phyloP scores from a whole-genome alignment of 2,329 filamentous ascomycete genomes.

The Alternaria incomplexa region DNA sequence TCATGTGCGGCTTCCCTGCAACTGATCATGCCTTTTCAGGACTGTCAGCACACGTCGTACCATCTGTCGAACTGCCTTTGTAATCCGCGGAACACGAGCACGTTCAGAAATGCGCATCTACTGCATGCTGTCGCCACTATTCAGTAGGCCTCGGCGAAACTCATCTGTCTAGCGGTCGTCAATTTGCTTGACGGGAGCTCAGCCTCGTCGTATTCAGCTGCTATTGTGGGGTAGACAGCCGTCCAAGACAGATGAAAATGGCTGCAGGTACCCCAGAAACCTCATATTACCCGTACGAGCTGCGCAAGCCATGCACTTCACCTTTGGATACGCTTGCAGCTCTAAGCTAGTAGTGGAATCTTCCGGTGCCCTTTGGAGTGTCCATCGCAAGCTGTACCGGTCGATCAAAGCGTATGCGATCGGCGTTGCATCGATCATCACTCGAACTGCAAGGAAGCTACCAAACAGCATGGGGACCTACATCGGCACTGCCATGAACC shows the following conservation, averaged over 20 bases:
- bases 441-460: background rate
- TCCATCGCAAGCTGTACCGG: background rate
- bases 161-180: background rate
- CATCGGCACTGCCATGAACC: background rate
- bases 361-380: background rate
- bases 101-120: background rate
- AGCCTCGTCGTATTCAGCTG: constrained; percentile 4
- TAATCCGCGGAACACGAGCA: background rate
- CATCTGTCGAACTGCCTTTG: background rate
- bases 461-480: background rate
- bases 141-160: background rate
- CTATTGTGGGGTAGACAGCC: constrained; percentile 25
- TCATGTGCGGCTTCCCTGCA: constrained; percentile 2
- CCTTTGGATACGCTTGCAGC: background rate
- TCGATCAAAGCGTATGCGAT: constrained; percentile 6
- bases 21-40: background rate
- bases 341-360: background rate
- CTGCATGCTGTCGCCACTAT: background rate
- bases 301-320: constrained; percentile 1
- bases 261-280: constrained; percentile 7
- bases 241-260: constrained; percentile 10
- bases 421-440: constrained; percentile 10
- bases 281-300: constrained; percentile 36
- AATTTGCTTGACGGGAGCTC: background rate
- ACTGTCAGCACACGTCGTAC: constrained; percentile 5